phyloP scores from a whole-genome alignment of 2,329 filamentous ascomycete species.

The Sclerotinia glacialis region DNA sequence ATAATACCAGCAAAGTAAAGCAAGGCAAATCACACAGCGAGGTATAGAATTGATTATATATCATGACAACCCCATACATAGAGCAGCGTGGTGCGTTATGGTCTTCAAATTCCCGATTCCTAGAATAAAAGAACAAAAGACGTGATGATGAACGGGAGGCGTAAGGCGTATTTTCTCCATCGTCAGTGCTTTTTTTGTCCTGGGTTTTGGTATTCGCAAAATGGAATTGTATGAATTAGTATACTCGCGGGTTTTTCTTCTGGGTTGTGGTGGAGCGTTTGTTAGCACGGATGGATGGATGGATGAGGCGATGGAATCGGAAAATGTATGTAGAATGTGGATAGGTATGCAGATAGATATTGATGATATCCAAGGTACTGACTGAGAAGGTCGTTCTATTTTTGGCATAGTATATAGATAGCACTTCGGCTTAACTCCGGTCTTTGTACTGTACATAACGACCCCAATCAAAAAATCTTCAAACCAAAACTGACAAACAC shows the following conservation, averaged over 20 bases:
- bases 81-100: not conserved
- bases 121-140: slow-evolving; percentile 9
- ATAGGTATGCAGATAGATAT: too few species aligned
- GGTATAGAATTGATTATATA: slow-evolving; percentile 8
- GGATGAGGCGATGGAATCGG: too few species aligned
- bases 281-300: not conserved
- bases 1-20: not conserved
- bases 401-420: too few species aligned
- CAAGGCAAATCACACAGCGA: not conserved
- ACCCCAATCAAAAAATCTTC: too few species aligned
- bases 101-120: not conserved
- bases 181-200: not conserved
- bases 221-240: not conserved
- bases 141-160: not conserved
- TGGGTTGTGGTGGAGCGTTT: not conserved
- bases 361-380: too few species aligned
- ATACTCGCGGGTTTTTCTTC: not conserved
- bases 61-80: slow-evolving; percentile 11
- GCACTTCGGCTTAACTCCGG: too few species aligned
- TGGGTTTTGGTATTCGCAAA: not conserved
- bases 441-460: too few species aligned
- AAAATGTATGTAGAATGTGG: too few species aligned
- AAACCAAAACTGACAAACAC: not conserved
- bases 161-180: slow-evolving; percentile 4
- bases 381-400: too few species aligned